Percentiles rank a stretch among this genome's conserved stretches.
Evolutionary conservation across 371 early-diverging fungal genomes (phyloP).

Genomic region (Mucor velutinosus): DNA sequence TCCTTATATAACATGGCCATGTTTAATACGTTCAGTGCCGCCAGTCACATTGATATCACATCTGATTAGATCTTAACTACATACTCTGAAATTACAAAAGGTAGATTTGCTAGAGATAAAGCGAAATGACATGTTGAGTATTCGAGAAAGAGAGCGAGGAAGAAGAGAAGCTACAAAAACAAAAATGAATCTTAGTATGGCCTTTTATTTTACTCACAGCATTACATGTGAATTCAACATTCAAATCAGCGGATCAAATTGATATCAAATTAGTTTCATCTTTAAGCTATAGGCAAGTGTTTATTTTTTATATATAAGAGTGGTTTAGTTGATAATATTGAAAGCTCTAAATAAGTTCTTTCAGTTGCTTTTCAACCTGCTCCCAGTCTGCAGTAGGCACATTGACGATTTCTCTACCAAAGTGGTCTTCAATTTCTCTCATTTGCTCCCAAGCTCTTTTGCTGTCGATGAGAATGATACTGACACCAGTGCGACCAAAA

Average conservation of each 20-base stretch:
- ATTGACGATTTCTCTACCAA: slow-evolving; percentile 69
- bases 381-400: slow-evolving; percentile 79
- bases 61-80: not conserved
- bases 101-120: not conserved
- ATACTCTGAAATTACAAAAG: not conserved
- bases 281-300: not conserved
- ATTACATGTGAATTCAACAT: slow-evolving; percentile 21
- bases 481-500: slow-evolving; percentile 94
- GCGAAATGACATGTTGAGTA: slow-evolving; percentile 8
- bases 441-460: slow-evolving; percentile 65
- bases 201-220: not conserved
- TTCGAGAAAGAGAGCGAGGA: not conserved
- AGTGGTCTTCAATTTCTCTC: slow-evolving; percentile 75
- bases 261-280: not conserved
- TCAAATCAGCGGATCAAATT: slow-evolving; percentile 10
- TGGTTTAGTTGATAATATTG: not conserved
- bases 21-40: too few species aligned
- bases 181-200: not conserved
- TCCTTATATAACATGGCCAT: slow-evolving; percentile 5
- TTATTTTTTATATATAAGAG: slow-evolving; percentile 71
- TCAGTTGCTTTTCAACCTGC: slow-evolving; percentile 72
- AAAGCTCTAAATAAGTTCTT: slow-evolving; percentile 84
- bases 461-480: slow-evolving; percentile 93
- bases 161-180: not conserved
- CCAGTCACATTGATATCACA: not conserved